phyloP scores from a whole-genome alignment of 2,329 filamentous ascomycete species.

The Colletotrichum simmondsii region DNA sequence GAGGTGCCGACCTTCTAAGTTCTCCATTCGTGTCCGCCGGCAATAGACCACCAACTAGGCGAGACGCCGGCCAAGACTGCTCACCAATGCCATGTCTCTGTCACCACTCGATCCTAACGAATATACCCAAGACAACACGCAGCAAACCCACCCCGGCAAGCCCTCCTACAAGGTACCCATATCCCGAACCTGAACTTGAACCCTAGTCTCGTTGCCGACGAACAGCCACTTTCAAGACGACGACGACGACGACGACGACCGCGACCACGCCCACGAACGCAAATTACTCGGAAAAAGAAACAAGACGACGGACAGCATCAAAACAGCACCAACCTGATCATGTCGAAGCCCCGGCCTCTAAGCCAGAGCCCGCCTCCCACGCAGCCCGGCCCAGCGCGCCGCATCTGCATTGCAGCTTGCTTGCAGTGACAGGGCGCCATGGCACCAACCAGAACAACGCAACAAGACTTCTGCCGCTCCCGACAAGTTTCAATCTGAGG shows the following conservation, averaged over 20 bases:
- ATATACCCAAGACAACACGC: background rate
- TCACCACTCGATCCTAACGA: background rate
- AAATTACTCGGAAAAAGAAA: background rate
- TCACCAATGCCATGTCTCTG: background rate
- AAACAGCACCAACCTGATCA: background rate
- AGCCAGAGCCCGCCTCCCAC: background rate
- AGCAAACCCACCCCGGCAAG: background rate
- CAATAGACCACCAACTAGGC: background rate
- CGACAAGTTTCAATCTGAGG: slow-evolving; percentile 19
- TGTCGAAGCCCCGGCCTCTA: background rate
- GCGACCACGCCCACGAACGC: background rate
- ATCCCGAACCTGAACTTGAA: background rate
- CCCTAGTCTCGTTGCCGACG: background rate
- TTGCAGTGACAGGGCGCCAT: slow-evolving; percentile 20
- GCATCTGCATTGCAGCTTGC: slow-evolving; percentile 6
- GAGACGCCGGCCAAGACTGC: background rate
- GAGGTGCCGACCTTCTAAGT: background rate
- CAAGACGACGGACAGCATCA: background rate
- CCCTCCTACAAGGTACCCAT: background rate
- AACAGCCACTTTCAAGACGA: background rate
- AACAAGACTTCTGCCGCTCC: background rate
- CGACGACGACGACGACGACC: background rate
- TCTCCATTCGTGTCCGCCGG: background rate
- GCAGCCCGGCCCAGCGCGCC: slow-evolving; percentile 13
- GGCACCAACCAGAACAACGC: background rate